Evolutionary conservation across 306 rosid genomes (phyloP).

Genomic region (Cucumis hystrix): DNA sequence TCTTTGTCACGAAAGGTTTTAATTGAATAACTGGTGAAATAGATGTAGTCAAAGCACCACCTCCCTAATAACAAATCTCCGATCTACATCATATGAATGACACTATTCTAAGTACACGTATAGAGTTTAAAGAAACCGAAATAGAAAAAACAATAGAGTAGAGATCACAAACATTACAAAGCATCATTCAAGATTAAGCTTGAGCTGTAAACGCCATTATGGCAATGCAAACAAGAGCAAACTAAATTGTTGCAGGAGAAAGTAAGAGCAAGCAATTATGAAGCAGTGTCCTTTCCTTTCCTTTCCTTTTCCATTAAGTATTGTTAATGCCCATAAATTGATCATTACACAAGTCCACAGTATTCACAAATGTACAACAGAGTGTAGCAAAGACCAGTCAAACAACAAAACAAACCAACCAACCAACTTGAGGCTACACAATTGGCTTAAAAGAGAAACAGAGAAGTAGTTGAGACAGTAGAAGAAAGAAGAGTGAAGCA

Average conservation of each 20-base stretch:
- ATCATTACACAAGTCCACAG: background rate
- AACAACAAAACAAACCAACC: background rate
- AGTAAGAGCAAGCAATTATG: background rate
- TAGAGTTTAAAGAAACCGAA: background rate
- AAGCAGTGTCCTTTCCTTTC: background rate
- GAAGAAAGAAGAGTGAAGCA: background rate
- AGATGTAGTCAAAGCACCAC: no score
- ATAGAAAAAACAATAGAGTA: background rate
- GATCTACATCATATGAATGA: background rate
- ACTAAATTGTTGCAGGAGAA: background rate
- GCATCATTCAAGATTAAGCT: background rate
- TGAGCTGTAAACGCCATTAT: background rate
- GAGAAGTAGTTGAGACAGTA: background rate
- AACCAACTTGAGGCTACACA: background rate
- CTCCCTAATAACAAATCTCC: no score
- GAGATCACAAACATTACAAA: background rate
- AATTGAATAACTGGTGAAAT: no score
- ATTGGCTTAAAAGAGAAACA: background rate
- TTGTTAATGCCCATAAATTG: background rate
- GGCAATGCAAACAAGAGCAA: background rate
- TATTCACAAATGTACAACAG: background rate
- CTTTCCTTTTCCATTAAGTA: background rate
- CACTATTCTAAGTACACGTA: no score
- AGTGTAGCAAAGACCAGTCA: background rate
- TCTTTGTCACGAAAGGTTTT: no score